A percentile compares a stretch with the other conserved stretches of the same genome.
phyloP scores from a whole-genome alignment of 495 filamentous ascomycete species.

The Echria macrotheca region DNA sequence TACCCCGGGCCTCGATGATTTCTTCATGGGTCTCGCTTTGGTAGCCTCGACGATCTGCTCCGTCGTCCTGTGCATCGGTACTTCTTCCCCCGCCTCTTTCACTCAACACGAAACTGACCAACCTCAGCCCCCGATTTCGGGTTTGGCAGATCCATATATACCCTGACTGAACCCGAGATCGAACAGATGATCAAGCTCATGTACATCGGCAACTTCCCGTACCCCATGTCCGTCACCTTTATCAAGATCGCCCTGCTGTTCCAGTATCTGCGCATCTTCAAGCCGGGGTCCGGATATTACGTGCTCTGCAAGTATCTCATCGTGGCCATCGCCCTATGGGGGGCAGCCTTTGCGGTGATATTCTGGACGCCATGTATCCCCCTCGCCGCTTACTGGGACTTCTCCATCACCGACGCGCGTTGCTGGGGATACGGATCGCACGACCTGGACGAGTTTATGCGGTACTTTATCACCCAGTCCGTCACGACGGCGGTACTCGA shows the following conservation, averaged over 20 bases:
- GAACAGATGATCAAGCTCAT: conserved; percentile 10
- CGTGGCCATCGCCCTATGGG: conserved; percentile 26
- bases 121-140: background rate
- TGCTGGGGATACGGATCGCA: conserved; percentile 29
- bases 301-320: conserved; percentile 16
- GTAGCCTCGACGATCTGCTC: conserved; percentile 12
- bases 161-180: background rate
- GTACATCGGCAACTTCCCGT: conserved; percentile 28
- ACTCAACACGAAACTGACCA: background rate
- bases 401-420: background rate
- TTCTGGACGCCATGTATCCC: conserved; percentile 32
- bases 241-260: conserved; percentile 33
- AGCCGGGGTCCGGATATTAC: conserved; percentile 2
- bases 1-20: conserved; percentile 30
- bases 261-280: conserved; percentile 32
- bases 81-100: background rate
- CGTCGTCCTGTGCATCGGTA: background rate
- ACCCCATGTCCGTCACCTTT: conserved; percentile 24
- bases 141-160: background rate
- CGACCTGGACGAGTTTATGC: background rate
- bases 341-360: conserved; percentile 25
- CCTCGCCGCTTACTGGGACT: conserved; percentile 21
- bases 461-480: background rate
- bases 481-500: conserved; percentile 26
- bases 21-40: conserved; percentile 28